Conservation (phyloP, 768 basidiomycete species). For the Auriscalpium microsporum region DNA sequence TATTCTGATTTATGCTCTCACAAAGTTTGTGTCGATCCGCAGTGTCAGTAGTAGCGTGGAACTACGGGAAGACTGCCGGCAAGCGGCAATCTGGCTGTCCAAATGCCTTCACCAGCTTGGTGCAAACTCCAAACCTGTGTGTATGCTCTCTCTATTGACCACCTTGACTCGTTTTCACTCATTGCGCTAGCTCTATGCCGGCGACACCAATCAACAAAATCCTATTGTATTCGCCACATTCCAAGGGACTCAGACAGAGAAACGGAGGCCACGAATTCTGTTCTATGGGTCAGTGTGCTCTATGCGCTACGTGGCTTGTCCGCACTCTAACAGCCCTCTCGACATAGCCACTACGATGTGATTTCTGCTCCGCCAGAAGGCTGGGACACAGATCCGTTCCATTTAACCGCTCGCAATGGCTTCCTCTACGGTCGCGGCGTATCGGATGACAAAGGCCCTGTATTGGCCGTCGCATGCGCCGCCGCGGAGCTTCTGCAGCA, state of each 20-base stretch:
- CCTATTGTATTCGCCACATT: conserved; percentile 90
- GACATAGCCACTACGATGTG: conserved; percentile 87
- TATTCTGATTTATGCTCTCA: conserved; percentile 68
- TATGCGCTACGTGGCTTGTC: background rate
- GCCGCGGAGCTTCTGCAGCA: conserved; percentile 70
- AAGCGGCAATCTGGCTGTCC: conserved; percentile 88
- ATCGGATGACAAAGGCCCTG: conserved; percentile 93
- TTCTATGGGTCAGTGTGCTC: conserved; percentile 72
- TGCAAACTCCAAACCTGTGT: conserved; percentile 45
- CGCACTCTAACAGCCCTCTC: background rate
- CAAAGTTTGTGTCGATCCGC: conserved; percentile 80
- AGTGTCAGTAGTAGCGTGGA: conserved; percentile 67
- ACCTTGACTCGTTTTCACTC: background rate
- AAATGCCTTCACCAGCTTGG: conserved; percentile 86
- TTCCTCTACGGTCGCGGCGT: conserved; percentile 88
- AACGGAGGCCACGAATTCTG: conserved; percentile 60
- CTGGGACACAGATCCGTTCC: conserved; percentile 84
- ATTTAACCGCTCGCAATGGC: conserved; percentile 73
- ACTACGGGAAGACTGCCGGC: conserved; percentile 82
- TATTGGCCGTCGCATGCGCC: conserved; percentile 85
- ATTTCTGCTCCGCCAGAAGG: conserved; percentile 66
- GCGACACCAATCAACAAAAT: conserved; percentile 51
- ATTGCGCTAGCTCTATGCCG: conserved; percentile 56
- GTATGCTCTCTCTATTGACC: background rate
- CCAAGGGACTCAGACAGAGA: conserved; percentile 51